Evolutionary conservation across 1,284 basidiomycete species (phyloP).

Genomic region (Cryptococcus sp.): DNA sequence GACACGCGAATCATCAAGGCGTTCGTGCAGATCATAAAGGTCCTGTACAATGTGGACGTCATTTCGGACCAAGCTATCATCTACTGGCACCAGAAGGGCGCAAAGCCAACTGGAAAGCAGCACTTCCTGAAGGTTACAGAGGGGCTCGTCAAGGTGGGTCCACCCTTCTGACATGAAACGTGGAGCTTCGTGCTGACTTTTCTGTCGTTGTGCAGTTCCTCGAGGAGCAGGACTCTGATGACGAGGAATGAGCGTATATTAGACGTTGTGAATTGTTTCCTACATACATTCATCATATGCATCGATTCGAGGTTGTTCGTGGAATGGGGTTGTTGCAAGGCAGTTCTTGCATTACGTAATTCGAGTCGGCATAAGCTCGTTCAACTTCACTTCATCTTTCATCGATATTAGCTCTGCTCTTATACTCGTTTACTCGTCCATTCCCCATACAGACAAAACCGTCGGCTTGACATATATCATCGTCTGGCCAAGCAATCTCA

Average conservation of each 20-base stretch:
- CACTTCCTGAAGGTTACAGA: slow-evolving; percentile 90
- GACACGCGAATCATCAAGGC: slow-evolving; percentile 91
- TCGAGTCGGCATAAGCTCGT: too few species aligned
- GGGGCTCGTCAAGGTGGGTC: slow-evolving; percentile 80
- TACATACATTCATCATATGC: too few species aligned
- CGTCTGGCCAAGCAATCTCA: too few species aligned
- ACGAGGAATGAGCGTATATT: slow-evolving; percentile 31
- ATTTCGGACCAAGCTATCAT: slow-evolving; percentile 93
- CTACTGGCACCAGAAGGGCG: slow-evolving; percentile 96
- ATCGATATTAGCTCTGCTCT: too few species aligned
- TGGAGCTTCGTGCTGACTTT: not conserved
- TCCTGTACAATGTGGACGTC: slow-evolving; percentile 92
- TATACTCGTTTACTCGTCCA: too few species aligned
- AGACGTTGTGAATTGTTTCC: too few species aligned
- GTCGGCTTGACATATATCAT: too few species aligned
- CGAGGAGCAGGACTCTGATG: slow-evolving; percentile 49
- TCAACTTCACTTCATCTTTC: too few species aligned
- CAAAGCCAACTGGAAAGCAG: slow-evolving; percentile 89
- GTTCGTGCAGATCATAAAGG: slow-evolving; percentile 91
- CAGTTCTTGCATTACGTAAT: too few species aligned
- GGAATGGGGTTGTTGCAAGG: too few species aligned
- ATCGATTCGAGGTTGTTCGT: too few species aligned
- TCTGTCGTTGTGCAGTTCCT: slow-evolving; percentile 38
- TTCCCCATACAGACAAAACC: too few species aligned
- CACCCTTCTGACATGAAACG: not conserved